phyloP scores from a whole-genome alignment of 768 basidiomycete species.

The Cyathus striatus region DNA sequence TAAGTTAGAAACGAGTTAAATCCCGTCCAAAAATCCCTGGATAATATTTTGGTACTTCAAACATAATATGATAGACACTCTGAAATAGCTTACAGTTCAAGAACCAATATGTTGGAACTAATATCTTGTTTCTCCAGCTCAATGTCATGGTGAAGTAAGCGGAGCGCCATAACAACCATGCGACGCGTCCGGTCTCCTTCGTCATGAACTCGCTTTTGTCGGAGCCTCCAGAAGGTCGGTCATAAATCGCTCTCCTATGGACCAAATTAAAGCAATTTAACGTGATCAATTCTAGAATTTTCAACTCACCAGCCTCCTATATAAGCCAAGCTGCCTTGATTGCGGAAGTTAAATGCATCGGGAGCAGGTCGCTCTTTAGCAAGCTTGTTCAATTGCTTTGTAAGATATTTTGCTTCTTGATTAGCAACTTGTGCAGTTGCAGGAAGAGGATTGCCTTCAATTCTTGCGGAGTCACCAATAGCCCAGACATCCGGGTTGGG shows the following conservation, averaged over 20 bases:
- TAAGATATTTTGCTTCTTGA: slow-evolving; percentile 69
- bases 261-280: slow-evolving; percentile 2
- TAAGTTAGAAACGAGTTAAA: slow-evolving; percentile 54
- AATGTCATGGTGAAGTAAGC: slow-evolving; percentile 79
- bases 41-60: slow-evolving; percentile 5
- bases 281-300: not conserved
- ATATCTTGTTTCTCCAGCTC: slow-evolving; percentile 66
- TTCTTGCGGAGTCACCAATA: slow-evolving; percentile 73
- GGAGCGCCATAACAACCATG: slow-evolving; percentile 78
- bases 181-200: slow-evolving; percentile 61
- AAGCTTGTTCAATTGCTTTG: slow-evolving; percentile 61
- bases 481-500: slow-evolving; percentile 69
- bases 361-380: slow-evolving; percentile 40
- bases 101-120: slow-evolving; percentile 41
- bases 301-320: slow-evolving; percentile 63
- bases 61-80: slow-evolving; percentile 5
- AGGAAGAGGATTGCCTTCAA: slow-evolving; percentile 56
- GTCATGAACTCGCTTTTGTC: slow-evolving; percentile 37
- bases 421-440: slow-evolving; percentile 88
- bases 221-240: slow-evolving; percentile 43
- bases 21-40: slow-evolving; percentile 76
- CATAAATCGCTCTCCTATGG: slow-evolving; percentile 71
- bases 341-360: slow-evolving; percentile 64
- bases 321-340: slow-evolving; percentile 75
- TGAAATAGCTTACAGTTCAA: slow-evolving; percentile 49